Percentiles rank a stretch among this genome's conserved stretches.
These are phyloP conservation scores for Lobosporangium transversale DNA, from an alignment of 192 early-diverging fungal species.

Conservation along the genomic window DNA sequence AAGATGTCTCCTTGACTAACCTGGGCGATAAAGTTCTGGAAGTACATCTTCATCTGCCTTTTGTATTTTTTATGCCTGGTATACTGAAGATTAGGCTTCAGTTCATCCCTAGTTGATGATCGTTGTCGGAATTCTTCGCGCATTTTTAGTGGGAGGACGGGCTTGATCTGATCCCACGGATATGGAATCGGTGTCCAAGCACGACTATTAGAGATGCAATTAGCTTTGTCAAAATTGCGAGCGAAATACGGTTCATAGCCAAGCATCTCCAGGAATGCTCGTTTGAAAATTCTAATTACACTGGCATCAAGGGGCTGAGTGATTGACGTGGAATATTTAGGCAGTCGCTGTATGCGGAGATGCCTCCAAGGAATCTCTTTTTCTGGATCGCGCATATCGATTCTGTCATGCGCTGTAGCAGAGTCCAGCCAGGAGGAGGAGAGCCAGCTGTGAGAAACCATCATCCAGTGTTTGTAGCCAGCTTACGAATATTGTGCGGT, in stretches of 20 bases:
- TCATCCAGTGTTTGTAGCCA: neutral
- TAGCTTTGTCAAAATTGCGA: neutral
- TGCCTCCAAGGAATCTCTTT: neutral
- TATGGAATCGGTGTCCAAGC: slow-evolving; percentile 3
- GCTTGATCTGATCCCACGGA: neutral
- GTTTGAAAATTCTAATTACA: slow-evolving; percentile 2
- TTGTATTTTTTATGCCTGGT: neutral
- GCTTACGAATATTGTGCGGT: neutral
- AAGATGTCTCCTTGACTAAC: neutral
- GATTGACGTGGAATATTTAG: neutral
- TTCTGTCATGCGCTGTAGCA: neutral
- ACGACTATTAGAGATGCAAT: neutral
- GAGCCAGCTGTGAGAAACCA: neutral
- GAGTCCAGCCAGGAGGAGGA: slow-evolving; percentile 1
- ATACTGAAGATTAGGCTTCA: neutral
- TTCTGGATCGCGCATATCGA: neutral
- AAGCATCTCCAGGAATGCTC: neutral
- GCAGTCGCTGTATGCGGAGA: slow-evolving; percentile 2
- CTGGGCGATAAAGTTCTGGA: neutral
- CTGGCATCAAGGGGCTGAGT: neutral
- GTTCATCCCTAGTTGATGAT: neutral
- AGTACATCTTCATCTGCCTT: neutral
- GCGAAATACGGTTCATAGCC: neutral
- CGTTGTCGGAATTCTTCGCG: neutral
- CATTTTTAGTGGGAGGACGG: neutral